Evolutionary conservation across 2,329 filamentous ascomycete genomes (phyloP), one percentile per base, ranked within the genome.

Genomic region (Cladosporium sp.): DNA sequence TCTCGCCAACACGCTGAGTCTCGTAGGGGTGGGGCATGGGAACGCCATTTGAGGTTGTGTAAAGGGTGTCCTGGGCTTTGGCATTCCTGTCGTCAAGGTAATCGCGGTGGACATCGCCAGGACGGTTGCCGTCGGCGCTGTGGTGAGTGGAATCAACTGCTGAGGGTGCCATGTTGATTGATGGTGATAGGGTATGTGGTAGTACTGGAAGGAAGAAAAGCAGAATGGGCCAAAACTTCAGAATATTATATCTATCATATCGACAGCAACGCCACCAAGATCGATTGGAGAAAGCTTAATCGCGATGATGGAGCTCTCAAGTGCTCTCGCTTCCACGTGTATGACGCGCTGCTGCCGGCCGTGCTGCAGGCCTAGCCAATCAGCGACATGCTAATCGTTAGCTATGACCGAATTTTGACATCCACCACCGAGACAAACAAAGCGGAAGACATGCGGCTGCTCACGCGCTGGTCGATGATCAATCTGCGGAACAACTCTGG

Each of bases 21-120:
- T 86, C 85, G 70, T 88, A 87, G 1, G 85, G 84, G 68, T 88
- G 85, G 10, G 85, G 79, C 69, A 85, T 80, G 1, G 86, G 85
- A 0, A 79, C 81, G 64, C 84, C 84, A 74, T 86, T 88, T 76
- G 81, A 83, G 51, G 85, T 84, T 32, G 83, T 79, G 75, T 89
- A 89, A 16, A 84, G 67, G 16, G 79, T 79, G 58, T 83, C 77
- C 65, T 82, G 72, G 3, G 79, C 76, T 10, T 75, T 73, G 14
- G 80, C 74, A 51, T 80, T 77, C 58, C 80, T 77, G 69, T 83
- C 81, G 36, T 80, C 80, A 58, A 72, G 73, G 69, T 83, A 83
- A 69, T 79, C 75, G 65, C 78, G 76, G 71, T 78, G 72, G 43
- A 78, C 57, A 54, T 79, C 74, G 57, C 78, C 79, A 63, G 75